Evolutionary conservation across 2,329 filamentous ascomycete genomes (phyloP).

Genomic region (Phoma herbarum): DNA sequence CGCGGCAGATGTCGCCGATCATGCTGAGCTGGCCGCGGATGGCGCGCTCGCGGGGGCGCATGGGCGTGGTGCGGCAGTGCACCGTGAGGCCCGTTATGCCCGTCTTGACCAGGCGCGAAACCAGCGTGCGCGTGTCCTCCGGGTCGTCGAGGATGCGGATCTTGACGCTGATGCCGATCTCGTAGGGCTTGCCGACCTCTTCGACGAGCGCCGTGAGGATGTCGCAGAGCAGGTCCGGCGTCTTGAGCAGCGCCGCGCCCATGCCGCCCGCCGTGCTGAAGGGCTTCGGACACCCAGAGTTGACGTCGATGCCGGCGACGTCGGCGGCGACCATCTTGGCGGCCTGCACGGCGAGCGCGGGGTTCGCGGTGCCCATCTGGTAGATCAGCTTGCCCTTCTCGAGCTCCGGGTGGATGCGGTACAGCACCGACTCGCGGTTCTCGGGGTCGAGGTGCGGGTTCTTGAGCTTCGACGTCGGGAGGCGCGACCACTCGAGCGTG

Average conservation of each 20-base stretch:
- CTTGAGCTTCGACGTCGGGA: constrained; percentile 74
- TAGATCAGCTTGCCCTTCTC: constrained; percentile 84
- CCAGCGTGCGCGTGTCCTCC: constrained; percentile 78
- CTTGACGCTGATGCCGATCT: constrained; percentile 96
- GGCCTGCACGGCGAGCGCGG: constrained; percentile 82
- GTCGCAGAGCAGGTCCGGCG: constrained; percentile 81
- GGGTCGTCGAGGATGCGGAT: constrained; percentile 85
- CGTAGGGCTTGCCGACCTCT: constrained; percentile 77
- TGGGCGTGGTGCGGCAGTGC: constrained; percentile 94
- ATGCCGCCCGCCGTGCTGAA: constrained; percentile 95
- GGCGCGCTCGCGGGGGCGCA: constrained; percentile 88
- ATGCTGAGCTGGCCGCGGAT: constrained; percentile 87
- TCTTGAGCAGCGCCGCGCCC: constrained; percentile 89
- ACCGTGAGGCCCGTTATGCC: constrained; percentile 93
- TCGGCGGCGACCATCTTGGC: constrained; percentile 84
- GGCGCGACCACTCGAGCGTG: constrained; percentile 85
- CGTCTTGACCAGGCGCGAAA: constrained; percentile 79
- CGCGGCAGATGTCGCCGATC: constrained; percentile 80
- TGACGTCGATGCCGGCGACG: constrained; percentile 94
- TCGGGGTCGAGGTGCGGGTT: constrained; percentile 65
- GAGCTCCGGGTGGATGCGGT: constrained; percentile 78
- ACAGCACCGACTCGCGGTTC: constrained; percentile 73
- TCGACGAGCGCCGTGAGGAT: constrained; percentile 86
- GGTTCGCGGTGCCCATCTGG: constrained; percentile 88
- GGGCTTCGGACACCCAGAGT: constrained; percentile 97